These are phyloP conservation scores for Entomophthora muscae DNA, from an alignment of 371 early-diverging fungal genomes.

Conservation along the genomic window DNA sequence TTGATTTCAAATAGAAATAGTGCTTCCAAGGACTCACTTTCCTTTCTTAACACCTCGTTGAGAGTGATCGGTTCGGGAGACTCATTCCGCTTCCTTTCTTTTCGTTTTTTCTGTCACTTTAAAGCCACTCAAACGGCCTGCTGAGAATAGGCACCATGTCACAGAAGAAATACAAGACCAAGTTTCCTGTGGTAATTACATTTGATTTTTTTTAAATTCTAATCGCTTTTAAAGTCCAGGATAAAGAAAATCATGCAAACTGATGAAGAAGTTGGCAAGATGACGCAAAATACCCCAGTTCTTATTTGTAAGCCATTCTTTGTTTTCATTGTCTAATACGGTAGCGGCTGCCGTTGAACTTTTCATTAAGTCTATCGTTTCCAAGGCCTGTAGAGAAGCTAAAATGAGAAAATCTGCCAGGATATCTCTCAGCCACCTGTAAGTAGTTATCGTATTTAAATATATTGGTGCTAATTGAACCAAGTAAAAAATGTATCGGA, in stretches of 20 bases:
- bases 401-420: constrained; percentile 59
- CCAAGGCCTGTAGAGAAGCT: constrained; percentile 70
- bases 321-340: background rate
- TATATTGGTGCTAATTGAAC: background rate
- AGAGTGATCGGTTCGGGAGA: background rate
- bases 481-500: constrained; percentile 69
- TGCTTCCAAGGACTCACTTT: no score
- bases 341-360: constrained; percentile 82
- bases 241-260: constrained; percentile 99
- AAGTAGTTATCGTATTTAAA: constrained; percentile 15
- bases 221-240: constrained; percentile 52
- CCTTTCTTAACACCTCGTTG: background rate
- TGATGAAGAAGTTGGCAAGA: constrained; percentile 99
- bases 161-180: constrained; percentile 80
- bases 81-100: background rate
- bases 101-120: background rate
- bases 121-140: background rate
- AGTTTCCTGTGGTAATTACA: constrained; percentile 62
- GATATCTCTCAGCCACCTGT: constrained; percentile 71
- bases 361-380: constrained; percentile 81
- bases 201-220: constrained; percentile 5
- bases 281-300: constrained; percentile 94
- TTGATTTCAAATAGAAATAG: no score
- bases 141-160: constrained; percentile 16
- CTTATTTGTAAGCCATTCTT: constrained; percentile 62